These are phyloP conservation scores for Lepidium africanum DNA, from an alignment of 345 rosid genomes.

Conservation along the genomic window DNA sequence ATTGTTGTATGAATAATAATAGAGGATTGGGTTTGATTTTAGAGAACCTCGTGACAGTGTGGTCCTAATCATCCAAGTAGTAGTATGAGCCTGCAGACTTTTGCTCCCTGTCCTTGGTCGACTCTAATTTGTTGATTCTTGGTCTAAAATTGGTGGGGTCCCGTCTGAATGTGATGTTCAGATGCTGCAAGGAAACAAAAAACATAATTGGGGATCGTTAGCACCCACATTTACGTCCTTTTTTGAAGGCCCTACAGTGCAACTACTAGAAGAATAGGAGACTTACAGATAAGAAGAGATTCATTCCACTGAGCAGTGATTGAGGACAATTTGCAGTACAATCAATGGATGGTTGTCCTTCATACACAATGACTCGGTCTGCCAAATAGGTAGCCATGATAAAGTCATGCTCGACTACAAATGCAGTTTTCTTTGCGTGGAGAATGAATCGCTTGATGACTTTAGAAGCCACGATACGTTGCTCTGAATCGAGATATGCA, in stretches of 20 bases:
- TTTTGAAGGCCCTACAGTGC: neutral
- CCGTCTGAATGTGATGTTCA: slow-evolving; percentile 88
- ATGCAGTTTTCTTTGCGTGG: slow-evolving; percentile 97
- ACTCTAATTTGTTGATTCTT: slow-evolving; percentile 87
- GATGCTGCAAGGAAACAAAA: slow-evolving; percentile 44
- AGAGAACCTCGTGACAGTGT: slow-evolving; percentile 7
- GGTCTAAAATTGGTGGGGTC: slow-evolving; percentile 95
- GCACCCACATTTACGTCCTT: neutral
- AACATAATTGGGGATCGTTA: neutral
- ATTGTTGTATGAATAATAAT: neutral
- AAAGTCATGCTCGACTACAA: slow-evolving; percentile 97
- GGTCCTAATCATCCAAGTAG: slow-evolving; percentile 67
- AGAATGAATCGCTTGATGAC: slow-evolving; percentile 97
- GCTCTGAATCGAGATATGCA: slow-evolving; percentile 99
- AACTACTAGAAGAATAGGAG: neutral
- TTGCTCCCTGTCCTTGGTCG: slow-evolving; percentile 96
- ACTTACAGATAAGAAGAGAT: slow-evolving; percentile 92
- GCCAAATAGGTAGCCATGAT: slow-evolving; percentile 97
- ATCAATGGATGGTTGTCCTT: slow-evolving; percentile 83
- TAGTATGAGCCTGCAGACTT: slow-evolving; percentile 92
- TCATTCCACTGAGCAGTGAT: slow-evolving; percentile 94
- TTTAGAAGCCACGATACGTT: slow-evolving; percentile 95
- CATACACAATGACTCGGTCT: slow-evolving; percentile 89
- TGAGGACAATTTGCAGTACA: slow-evolving; percentile 94
- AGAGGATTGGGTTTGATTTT: neutral